These are phyloP conservation scores for Candida buenavistaensis DNA, from an alignment of 1,139 yeast species.

Conservation along the genomic window DNA sequence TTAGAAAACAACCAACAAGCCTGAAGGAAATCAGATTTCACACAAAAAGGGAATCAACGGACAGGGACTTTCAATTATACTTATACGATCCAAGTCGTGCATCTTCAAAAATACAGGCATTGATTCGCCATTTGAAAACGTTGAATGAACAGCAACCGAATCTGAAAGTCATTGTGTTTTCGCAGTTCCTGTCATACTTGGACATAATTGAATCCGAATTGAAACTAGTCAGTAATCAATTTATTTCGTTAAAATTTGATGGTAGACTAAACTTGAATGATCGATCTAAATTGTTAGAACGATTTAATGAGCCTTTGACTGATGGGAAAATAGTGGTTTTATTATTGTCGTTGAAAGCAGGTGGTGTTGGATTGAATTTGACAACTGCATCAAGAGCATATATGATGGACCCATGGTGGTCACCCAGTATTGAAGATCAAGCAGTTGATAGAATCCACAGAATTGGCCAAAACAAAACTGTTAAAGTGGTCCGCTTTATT, in stretches of 20 bases:
- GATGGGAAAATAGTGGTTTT: slow-evolving; percentile 51
- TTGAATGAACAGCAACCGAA: slow-evolving; percentile 56
- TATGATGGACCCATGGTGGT: slow-evolving; percentile 99
- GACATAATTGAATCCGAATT: slow-evolving; percentile 74
- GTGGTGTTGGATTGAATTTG: slow-evolving; percentile 91
- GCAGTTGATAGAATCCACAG: slow-evolving; percentile 94
- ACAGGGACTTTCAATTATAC: slow-evolving; percentile 34
- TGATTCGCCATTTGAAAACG: slow-evolving; percentile 56
- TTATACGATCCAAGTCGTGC: slow-evolving; percentile 51
- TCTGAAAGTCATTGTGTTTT: slow-evolving; percentile 82
- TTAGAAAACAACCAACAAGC: slow-evolving; percentile 29
- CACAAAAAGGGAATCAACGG: slow-evolving; percentile 24
- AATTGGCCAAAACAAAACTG: slow-evolving; percentile 78
- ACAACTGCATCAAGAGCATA: slow-evolving; percentile 86
- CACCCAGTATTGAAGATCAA: slow-evolving; percentile 90
- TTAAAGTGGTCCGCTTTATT: slow-evolving; percentile 77
- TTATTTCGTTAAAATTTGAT: slow-evolving; percentile 66
- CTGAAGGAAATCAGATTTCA: slow-evolving; percentile 37
- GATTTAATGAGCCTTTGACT: slow-evolving; percentile 43
- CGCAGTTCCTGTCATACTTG: slow-evolving; percentile 84
- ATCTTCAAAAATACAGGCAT: slow-evolving; percentile 76
- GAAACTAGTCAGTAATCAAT: slow-evolving; percentile 31
- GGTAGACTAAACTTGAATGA: slow-evolving; percentile 74
- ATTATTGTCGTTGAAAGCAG: slow-evolving; percentile 81
- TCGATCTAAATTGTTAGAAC: slow-evolving; percentile 59